phyloP scores from a whole-genome alignment of 2,329 filamentous ascomycete species.

The Cordyceps farinosa region DNA sequence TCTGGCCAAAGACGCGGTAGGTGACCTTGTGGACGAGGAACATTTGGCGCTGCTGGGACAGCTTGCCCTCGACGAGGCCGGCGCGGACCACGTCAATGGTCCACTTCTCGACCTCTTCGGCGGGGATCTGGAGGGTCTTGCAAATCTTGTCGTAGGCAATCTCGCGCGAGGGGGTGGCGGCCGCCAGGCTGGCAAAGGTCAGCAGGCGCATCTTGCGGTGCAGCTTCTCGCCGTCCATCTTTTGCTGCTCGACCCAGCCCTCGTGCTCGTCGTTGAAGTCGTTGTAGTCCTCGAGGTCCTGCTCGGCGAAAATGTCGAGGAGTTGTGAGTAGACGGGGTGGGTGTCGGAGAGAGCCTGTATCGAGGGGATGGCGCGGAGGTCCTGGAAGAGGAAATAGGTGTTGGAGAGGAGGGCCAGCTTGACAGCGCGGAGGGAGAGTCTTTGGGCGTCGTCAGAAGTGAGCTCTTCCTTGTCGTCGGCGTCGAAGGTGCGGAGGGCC shows the following conservation, averaged over 20 bases:
- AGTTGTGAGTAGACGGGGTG: constrained; percentile 85
- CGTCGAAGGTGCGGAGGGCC: constrained; percentile 59
- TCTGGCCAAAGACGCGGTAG: constrained; percentile 94
- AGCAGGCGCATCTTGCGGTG: constrained; percentile 95
- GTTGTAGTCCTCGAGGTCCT: constrained; percentile 91
- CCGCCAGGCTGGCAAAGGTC: constrained; percentile 85
- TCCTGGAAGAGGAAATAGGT: constrained; percentile 71
- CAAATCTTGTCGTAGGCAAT: constrained; percentile 85
- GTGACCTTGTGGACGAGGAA: constrained; percentile 96
- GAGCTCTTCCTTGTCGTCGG: constrained; percentile 51
- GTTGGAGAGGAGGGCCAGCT: constrained; percentile 50
- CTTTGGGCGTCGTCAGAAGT: constrained; percentile 58
- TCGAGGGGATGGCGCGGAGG: constrained; percentile 73
- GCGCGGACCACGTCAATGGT: constrained; percentile 97
- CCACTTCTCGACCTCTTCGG: constrained; percentile 93
- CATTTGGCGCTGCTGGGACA: constrained; percentile 86
- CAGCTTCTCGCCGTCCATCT: constrained; percentile 68
- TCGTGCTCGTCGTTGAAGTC: constrained; percentile 92
- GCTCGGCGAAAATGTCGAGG: constrained; percentile 90
- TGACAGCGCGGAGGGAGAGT: constrained; percentile 55
- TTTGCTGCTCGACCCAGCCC: constrained; percentile 75
- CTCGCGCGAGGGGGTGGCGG: constrained; percentile 76
- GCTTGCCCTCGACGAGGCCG: constrained; percentile 91
- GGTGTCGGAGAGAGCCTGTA: constrained; percentile 82
- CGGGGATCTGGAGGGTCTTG: constrained; percentile 76